Conservation (phyloP, 2,329 filamentous ascomycete species). For the Pestalotiopsis sp. region DNA sequence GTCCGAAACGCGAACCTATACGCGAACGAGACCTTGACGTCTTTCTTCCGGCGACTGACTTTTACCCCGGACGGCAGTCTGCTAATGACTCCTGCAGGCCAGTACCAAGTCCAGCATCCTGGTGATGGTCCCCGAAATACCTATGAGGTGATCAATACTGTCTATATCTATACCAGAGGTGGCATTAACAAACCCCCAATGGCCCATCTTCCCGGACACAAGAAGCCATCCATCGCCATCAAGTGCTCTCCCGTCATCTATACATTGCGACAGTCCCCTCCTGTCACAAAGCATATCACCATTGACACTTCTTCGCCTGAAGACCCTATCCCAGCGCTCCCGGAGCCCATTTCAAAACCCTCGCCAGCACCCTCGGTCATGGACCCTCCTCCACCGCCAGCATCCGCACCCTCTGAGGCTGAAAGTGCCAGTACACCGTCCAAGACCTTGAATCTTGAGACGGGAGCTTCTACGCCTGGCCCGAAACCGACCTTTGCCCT, state of each 20-base stretch:
- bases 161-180: conserved; percentile 96
- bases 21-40: conserved; percentile 94
- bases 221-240: conserved; percentile 95
- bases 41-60: conserved; percentile 90
- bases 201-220: conserved; percentile 92
- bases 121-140: conserved; percentile 65
- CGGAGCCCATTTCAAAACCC: conserved; percentile 76
- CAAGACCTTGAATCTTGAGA: conserved; percentile 49
- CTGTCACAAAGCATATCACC: conserved; percentile 83
- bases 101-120: conserved; percentile 83
- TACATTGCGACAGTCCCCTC: conserved; percentile 69
- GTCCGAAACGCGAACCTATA: conserved; percentile 89
- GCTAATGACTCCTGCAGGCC: conserved; percentile 90
- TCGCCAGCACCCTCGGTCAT: conserved; percentile 65
- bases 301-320: conserved; percentile 91
- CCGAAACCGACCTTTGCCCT: conserved; percentile 77
- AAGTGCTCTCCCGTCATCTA: conserved; percentile 93
- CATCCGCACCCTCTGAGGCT: conserved; percentile 49
- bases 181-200: conserved; percentile 97
- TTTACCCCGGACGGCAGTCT: conserved; percentile 96
- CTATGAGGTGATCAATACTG: conserved; percentile 93
- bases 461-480: conserved; percentile 53
- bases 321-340: conserved; percentile 79
- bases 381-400: conserved; percentile 77
- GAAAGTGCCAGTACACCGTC: conserved; percentile 55